A percentile compares a stretch with the other conserved stretches of the same genome.
Evolutionary conservation across 2,329 filamentous ascomycete species (phyloP).

Genomic region (Fusarium miscanthi): DNA sequence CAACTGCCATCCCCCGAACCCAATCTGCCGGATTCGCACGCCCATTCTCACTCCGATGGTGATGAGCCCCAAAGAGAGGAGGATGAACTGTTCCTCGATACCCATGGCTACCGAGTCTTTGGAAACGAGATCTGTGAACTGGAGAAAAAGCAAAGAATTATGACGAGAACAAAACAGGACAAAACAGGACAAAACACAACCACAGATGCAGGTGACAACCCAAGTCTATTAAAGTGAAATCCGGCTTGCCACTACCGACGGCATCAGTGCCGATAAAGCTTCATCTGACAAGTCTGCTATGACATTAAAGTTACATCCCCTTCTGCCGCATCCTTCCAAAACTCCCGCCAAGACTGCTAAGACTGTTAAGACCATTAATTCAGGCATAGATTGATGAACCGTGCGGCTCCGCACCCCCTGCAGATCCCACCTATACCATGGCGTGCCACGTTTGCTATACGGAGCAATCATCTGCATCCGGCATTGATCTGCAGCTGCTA

Average conservation of each 20-base stretch:
- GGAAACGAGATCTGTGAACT: not conserved
- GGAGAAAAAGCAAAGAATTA: not conserved
- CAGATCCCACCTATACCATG: conserved; percentile 1
- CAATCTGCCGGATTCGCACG: conserved; percentile 33
- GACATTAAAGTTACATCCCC: not conserved
- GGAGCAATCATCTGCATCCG: not conserved
- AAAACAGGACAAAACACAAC: not conserved
- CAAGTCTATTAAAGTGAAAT: not conserved
- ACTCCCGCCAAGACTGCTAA: not conserved
- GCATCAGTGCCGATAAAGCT: not conserved
- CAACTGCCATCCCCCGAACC: conserved; percentile 26
- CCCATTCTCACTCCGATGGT: conserved; percentile 30
- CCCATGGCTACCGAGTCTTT: conserved; percentile 16
- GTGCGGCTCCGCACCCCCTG: conserved; percentile 10
- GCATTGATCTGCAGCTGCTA: not conserved
- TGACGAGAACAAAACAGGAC: not conserved
- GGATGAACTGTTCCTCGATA: conserved; percentile 38
- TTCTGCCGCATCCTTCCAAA: not conserved
- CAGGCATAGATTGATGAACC: not conserved
- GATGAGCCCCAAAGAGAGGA: conserved; percentile 35
- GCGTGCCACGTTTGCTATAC: not conserved
- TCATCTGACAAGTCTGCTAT: not conserved
- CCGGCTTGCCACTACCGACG: not conserved
- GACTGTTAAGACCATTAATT: not conserved
- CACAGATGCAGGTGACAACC: not conserved